These are phyloP conservation scores for Solanum paucissectum DNA, from an alignment of 257 asterid genomes.

Conservation along the genomic window DNA sequence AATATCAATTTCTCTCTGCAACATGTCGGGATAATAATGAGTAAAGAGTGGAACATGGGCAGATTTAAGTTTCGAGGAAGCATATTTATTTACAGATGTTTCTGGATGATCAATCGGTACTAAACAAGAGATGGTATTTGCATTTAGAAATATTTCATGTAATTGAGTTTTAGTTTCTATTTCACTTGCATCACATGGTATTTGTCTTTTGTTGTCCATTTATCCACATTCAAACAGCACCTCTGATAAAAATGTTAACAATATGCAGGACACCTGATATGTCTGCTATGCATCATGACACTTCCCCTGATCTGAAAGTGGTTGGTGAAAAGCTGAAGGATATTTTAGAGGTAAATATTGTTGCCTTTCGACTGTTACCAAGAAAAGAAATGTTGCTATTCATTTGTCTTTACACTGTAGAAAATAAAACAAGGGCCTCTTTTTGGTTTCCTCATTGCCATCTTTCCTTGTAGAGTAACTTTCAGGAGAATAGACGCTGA, in stretches of 20 bases:
- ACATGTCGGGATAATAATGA: neutral
- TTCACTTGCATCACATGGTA: neutral
- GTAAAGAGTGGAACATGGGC: neutral
- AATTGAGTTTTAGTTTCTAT: neutral
- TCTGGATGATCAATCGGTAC: neutral
- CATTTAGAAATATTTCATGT: neutral
- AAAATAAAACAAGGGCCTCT: neutral
- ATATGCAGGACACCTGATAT: slow-evolving; percentile 75
- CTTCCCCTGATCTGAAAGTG: slow-evolving; percentile 55
- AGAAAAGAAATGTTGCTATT: neutral
- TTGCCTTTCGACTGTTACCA: neutral
- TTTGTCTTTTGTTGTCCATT: neutral
- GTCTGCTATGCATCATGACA: slow-evolving; percentile 93
- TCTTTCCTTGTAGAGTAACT: neutral
- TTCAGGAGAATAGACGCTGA: neutral
- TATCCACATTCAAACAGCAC: neutral
- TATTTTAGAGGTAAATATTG: slow-evolving; percentile 44
- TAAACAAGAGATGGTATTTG: neutral
- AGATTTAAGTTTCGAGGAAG: neutral
- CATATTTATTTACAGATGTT: neutral
- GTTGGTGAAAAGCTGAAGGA: slow-evolving; percentile 57
- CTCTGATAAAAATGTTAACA: neutral
- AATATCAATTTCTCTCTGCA: neutral
- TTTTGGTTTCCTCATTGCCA: neutral
- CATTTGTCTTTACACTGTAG: neutral